Evolutionary conservation across 2,329 filamentous ascomycete genomes (phyloP).

Genomic region (Cercospora janseana): DNA sequence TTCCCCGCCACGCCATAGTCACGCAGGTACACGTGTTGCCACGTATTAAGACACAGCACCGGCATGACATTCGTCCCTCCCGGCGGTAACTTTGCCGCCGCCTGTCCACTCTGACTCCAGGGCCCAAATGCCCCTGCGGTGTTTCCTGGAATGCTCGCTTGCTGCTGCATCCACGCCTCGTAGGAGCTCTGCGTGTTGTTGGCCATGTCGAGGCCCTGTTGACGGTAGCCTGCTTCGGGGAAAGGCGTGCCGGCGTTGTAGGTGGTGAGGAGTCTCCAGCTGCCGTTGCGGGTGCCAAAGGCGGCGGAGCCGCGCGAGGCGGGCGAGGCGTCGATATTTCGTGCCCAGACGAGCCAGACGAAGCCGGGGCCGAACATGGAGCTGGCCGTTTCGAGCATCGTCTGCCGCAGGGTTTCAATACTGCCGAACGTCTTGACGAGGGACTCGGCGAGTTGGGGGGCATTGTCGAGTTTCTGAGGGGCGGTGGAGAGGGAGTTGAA

Average conservation of each 20-base stretch:
- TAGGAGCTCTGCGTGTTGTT: slow-evolving; percentile 44
- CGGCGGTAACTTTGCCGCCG: slow-evolving; percentile 52
- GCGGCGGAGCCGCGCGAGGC: slow-evolving; percentile 31
- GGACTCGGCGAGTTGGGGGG: slow-evolving; percentile 54
- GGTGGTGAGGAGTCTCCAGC: slow-evolving; percentile 72
- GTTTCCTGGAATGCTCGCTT: slow-evolving; percentile 34
- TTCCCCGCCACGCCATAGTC: slow-evolving; percentile 81
- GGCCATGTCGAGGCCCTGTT: slow-evolving; percentile 68
- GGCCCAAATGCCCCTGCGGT: slow-evolving; percentile 43
- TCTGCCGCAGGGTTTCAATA: slow-evolving; percentile 74
- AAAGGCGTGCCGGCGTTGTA: slow-evolving; percentile 91
- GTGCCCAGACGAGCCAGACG: slow-evolving; percentile 76
- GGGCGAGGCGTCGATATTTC: slow-evolving; percentile 21
- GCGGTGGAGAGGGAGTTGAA: slow-evolving; percentile 52
- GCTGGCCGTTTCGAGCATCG: slow-evolving; percentile 76
- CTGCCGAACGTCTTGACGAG: slow-evolving; percentile 75
- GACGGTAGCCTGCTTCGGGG: slow-evolving; percentile 77
- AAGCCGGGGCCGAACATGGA: slow-evolving; percentile 97
- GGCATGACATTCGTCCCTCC: slow-evolving; percentile 70
- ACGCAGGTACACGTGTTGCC: slow-evolving; percentile 88
- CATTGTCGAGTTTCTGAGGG: slow-evolving; percentile 51
- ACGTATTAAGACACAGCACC: slow-evolving; percentile 88
- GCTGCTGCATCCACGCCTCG: slow-evolving; percentile 25
- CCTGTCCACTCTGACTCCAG: slow-evolving; percentile 30
- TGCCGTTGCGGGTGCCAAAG: slow-evolving; percentile 44